Evolutionary conservation across 768 basidiomycete genomes (phyloP).

Genomic region (Mrakia gelida): DNA sequence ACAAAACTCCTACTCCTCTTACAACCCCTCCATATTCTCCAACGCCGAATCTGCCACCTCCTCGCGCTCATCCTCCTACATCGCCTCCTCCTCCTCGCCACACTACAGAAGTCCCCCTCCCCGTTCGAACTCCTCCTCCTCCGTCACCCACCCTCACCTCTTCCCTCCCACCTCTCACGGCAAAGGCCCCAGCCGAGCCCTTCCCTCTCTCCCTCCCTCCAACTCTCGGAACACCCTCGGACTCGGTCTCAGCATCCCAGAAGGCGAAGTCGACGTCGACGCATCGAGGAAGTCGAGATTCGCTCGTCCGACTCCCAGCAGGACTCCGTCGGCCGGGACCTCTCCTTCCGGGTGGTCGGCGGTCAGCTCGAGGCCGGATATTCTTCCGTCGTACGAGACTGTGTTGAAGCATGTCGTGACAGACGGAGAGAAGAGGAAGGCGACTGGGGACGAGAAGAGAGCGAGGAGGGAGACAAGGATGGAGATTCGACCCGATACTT

Average conservation of each 20-base stretch:
- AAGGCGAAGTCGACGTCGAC: not conserved
- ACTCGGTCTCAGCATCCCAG: not conserved
- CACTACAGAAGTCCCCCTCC: not conserved
- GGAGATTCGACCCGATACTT: not conserved
- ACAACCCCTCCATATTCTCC: not conserved
- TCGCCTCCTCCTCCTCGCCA: not conserved
- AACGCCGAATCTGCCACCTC: not conserved
- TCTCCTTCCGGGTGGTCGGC: not conserved
- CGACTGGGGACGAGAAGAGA: not conserved
- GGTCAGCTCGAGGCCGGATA: not conserved
- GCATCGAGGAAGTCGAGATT: not conserved
- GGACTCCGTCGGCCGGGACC: not conserved
- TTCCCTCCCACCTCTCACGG: not conserved
- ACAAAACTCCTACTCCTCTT: not conserved
- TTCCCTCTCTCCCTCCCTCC: not conserved
- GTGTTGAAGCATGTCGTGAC: not conserved
- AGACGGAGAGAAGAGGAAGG: not conserved
- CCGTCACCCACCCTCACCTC: not conserved
- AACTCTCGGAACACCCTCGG: not conserved
- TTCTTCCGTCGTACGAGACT: not conserved
- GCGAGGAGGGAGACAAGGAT: not conserved
- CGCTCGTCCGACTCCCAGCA: not conserved
- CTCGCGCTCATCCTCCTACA: not conserved
- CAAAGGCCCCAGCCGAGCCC: not conserved
- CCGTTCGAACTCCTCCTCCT: not conserved